Evolutionary conservation across 2,329 filamentous ascomycete genomes (phyloP), one percentile per base, ranked within the genome.

Genomic region (Cercospora citrullina): DNA sequence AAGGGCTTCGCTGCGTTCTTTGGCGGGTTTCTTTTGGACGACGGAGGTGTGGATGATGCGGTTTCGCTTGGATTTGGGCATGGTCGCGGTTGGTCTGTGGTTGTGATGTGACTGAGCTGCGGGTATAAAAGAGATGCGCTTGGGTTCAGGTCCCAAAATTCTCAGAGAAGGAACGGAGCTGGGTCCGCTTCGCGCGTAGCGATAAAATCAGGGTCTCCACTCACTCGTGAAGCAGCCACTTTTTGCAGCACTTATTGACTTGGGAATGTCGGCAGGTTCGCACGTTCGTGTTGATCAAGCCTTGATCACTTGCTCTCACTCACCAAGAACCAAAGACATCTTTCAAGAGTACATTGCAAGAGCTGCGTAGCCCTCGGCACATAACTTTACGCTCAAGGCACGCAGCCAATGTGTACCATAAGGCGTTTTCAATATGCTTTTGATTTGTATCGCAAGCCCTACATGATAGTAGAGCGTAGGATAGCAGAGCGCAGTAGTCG

Each of bases 41-140:
- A 95, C 90, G 74, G 94, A 93, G 79, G 97, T 88, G 85, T 97
- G 91, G 75, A 96, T 89, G 81, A 96, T 86, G 82, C 90, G 94
- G 75, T 91, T 87, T 82, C 95, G 92, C 87, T 95, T 98, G 72
- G 95, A 98, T 85, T 96, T 94, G 79, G 95, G 95, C 95, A 99
- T 99, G 73, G 72, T 86, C 77, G 74, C 69, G 73, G 75, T 28
- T 18, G 30, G 5, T 16, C 8, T 33, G 57, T 59, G 42, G 42
- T 21, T 45, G n/a, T n/a, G n/a, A n/a, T n/a, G n/a, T n/a, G n/a
- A 5, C 30, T 30, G n/a, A 8, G 53, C 4, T 31, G 53, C 7
- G 10, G n/a, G 7, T 18, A 21, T 51, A 23, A 51, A n/a, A n/a
- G 48, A 53, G 23, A 21, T 53, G 48, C 48, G 48, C 48, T 23